Evolutionary conservation across 2,329 filamentous ascomycete species (phyloP).

Genomic region (Capronia coronata): DNA sequence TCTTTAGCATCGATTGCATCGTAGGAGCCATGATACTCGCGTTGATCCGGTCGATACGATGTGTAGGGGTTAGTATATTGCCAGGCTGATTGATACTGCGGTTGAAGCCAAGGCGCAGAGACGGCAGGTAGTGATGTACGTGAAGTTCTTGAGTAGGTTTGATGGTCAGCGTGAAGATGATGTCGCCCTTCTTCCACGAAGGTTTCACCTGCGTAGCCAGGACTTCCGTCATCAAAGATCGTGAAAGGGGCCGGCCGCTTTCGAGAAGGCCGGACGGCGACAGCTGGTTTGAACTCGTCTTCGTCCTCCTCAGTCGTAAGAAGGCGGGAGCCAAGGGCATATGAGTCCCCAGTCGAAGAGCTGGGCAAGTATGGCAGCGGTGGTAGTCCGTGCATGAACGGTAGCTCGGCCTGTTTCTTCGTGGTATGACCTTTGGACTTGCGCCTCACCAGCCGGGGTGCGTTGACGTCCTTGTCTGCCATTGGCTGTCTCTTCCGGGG

Average conservation of each 20-base stretch:
- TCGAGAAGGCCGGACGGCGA: conserved; percentile 29
- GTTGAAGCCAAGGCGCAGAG: conserved; percentile 23
- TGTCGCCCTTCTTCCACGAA: conserved; percentile 7
- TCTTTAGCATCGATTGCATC: conserved; percentile 20
- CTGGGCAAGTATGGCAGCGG: conserved; percentile 26
- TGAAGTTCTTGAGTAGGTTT: conserved; percentile 4
- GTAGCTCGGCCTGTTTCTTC: conserved; percentile 14
- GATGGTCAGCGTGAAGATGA: conserved; percentile 12
- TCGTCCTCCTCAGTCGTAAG: conserved; percentile 30
- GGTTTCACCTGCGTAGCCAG: conserved; percentile 8
- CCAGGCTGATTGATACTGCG: conserved; percentile 20
- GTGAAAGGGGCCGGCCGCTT: conserved; percentile 32
- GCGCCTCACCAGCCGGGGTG: conserved; percentile 30
- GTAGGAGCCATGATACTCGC: conserved; percentile 11
- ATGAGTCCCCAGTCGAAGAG: conserved; percentile 23
- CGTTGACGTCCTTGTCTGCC: conserved; percentile 33
- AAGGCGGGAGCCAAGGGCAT: conserved; percentile 23
- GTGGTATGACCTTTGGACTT: conserved; percentile 27
- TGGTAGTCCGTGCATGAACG: conserved; percentile 17
- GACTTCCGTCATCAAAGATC: conserved; percentile 36
- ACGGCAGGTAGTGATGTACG: conserved; percentile 13
- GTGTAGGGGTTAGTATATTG: conserved; percentile 15
- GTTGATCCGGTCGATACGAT: conserved; percentile 12
- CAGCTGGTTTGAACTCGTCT: conserved; percentile 34
- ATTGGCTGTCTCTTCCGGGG: conserved; percentile 33